phyloP scores from a whole-genome alignment of 768 basidiomycete genomes.

The Lentinula edodes region DNA sequence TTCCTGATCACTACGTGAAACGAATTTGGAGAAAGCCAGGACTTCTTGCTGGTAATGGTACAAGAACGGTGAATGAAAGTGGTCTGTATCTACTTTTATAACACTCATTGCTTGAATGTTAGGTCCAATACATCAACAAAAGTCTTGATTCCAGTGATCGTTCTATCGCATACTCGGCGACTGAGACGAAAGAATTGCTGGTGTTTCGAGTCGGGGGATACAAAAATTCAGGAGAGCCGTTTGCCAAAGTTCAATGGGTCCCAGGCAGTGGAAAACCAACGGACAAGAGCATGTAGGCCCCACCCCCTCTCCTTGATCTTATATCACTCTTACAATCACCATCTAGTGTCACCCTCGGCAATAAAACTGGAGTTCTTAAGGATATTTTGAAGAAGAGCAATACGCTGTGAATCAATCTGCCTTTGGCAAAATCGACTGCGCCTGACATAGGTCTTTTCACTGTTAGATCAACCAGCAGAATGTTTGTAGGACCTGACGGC shows the following conservation, averaged over 20 bases:
- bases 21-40: constrained; percentile 10
- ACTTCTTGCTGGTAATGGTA: not conserved
- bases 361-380: constrained; percentile 6
- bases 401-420: constrained; percentile 1
- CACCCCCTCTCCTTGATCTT: not conserved
- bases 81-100: not conserved
- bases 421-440: not conserved
- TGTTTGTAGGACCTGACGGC: constrained; percentile 10
- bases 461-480: not conserved
- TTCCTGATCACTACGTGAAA: constrained; percentile 12
- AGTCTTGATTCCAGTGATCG: constrained; percentile 7
- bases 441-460: not conserved
- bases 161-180: constrained; percentile 6
- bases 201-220: not conserved
- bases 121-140: constrained; percentile 10
- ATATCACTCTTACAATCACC: not conserved
- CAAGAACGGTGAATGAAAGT: not conserved
- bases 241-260: not conserved
- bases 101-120: not conserved
- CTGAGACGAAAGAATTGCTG: not conserved
- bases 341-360: not conserved
- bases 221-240: not conserved
- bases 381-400: constrained; percentile 8
- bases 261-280: not conserved
- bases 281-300: constrained; percentile 10